A percentile compares a stretch with the other conserved stretches of the same genome.
These are phyloP conservation scores for Citeromyces matritensis DNA, from an alignment of 805 yeast genomes.

Conservation along the genomic window DNA sequence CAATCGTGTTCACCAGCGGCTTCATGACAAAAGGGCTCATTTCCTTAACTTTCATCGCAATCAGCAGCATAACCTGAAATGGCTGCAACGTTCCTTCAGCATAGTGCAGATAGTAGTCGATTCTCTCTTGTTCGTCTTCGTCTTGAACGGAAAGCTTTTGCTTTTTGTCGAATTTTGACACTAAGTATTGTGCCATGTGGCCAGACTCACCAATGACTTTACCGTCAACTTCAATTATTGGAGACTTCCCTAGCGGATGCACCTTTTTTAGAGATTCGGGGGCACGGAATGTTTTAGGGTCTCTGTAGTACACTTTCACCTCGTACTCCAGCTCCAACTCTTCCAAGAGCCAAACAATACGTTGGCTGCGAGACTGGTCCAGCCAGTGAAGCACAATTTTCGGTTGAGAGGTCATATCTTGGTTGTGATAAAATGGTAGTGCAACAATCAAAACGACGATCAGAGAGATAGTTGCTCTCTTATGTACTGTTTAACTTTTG, in stretches of 20 bases:
- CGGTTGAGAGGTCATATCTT: no score
- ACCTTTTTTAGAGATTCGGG: constrained; percentile 27
- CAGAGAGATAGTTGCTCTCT: no score
- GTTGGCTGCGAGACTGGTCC: constrained; percentile 40
- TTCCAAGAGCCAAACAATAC: constrained; percentile 54
- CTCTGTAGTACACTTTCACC: constrained; percentile 34
- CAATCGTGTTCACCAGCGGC: constrained; percentile 23
- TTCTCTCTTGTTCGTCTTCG: constrained; percentile 22
- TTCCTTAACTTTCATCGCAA: constrained; percentile 20
- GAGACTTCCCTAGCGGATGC: constrained; percentile 53
- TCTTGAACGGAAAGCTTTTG: constrained; percentile 20
- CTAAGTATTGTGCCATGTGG: constrained; percentile 34
- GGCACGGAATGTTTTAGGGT: constrained; percentile 12
- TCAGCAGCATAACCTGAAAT: constrained; percentile 7
- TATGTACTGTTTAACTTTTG: no score
- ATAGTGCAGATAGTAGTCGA: constrained; percentile 38
- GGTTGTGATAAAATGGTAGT: no score
- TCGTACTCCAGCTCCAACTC: constrained; percentile 40
- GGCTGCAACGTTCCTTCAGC: constrained; percentile 50
- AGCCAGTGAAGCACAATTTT: constrained; percentile 16
- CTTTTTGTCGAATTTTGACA: constrained; percentile 29
- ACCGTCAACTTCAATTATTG: constrained; percentile 34
- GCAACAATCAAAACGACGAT: no score
- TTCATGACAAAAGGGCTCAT: constrained; percentile 33
- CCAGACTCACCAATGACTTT: constrained; percentile 42